phyloP scores from a whole-genome alignment of 2,329 filamentous ascomycete species.

The Ceratocystiopsis minuta region DNA sequence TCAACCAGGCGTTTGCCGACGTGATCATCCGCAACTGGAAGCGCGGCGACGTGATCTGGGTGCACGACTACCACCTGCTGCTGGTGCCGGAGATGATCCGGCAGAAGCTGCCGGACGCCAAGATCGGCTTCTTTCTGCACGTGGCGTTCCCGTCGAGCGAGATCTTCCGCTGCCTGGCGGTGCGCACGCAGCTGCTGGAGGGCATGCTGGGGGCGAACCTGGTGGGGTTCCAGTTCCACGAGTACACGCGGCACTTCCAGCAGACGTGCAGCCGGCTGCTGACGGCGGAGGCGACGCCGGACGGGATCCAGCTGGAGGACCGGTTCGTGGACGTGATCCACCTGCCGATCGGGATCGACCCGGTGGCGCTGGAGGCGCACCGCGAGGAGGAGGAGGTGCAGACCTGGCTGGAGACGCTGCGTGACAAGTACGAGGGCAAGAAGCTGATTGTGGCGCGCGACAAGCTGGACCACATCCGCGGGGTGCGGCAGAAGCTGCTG shows the following conservation, averaged over 20 bases:
- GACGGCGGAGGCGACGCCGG: slow-evolving; percentile 72
- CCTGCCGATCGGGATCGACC: slow-evolving; percentile 82
- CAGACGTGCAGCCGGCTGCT: slow-evolving; percentile 88
- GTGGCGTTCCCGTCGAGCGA: slow-evolving; percentile 92
- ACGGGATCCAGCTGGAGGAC: slow-evolving; percentile 80
- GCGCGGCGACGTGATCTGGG: slow-evolving; percentile 79
- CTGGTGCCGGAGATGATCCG: slow-evolving; percentile 80
- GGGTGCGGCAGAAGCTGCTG: slow-evolving; percentile 82
- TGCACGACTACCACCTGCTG: slow-evolving; percentile 88
- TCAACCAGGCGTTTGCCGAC: slow-evolving; percentile 88
- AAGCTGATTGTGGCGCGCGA: slow-evolving; percentile 82
- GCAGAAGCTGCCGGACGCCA: slow-evolving; percentile 75
- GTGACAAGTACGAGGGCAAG: slow-evolving; percentile 73
- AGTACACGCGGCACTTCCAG: slow-evolving; percentile 86
- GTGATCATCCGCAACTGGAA: slow-evolving; percentile 86
- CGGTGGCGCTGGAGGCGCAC: slow-evolving; percentile 51
- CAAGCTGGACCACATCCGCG: slow-evolving; percentile 83
- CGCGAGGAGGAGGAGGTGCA: slow-evolving; percentile 55
- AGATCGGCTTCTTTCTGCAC: slow-evolving; percentile 92
- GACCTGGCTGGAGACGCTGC: slow-evolving; percentile 63
- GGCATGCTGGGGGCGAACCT: slow-evolving; percentile 88
- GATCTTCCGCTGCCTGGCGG: slow-evolving; percentile 80
- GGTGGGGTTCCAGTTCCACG: slow-evolving; percentile 81
- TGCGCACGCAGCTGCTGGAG: slow-evolving; percentile 71
- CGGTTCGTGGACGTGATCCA: slow-evolving; percentile 80